These are phyloP conservation scores for Trichoderma oligosporum DNA, from an alignment of 2,329 filamentous ascomycete genomes.

Conservation along the genomic window DNA sequence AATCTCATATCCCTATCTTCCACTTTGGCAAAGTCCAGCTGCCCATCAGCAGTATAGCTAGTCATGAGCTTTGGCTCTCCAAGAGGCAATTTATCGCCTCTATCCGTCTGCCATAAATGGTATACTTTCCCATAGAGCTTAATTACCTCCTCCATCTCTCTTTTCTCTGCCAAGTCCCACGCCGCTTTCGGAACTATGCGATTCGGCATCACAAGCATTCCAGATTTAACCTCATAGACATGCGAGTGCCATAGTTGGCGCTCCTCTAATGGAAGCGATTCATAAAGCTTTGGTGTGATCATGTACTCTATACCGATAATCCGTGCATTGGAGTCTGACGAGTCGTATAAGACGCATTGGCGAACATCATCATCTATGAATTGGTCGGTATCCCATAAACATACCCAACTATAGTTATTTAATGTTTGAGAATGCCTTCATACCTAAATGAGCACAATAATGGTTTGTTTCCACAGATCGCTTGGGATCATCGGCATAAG, in stretches of 20 bases:
- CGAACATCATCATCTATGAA: conserved; percentile 57
- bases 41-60: conserved; percentile 47
- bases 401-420: conserved; percentile 38
- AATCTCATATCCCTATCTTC: conserved; percentile 45
- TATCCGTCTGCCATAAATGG: conserved; percentile 82
- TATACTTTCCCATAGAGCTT: conserved; percentile 78
- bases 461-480: conserved; percentile 75
- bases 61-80: conserved; percentile 54
- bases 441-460: conserved; percentile 73
- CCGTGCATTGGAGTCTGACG: conserved; percentile 59
- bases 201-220: conserved; percentile 75
- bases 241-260: conserved; percentile 76
- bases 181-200: conserved; percentile 53
- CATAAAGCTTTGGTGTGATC: conserved; percentile 68
- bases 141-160: conserved; percentile 74
- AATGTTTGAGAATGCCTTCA: background rate
- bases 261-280: conserved; percentile 62
- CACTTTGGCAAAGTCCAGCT: conserved; percentile 47
- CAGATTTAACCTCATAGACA: conserved; percentile 69
- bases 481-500: conserved; percentile 68
- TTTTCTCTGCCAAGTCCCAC: conserved; percentile 74
- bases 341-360: conserved; percentile 83
- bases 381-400: background rate
- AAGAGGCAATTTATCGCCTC: conserved; percentile 57
- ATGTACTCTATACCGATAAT: conserved; percentile 88